Evolutionary conservation across 2,329 filamentous ascomycete species (phyloP).

Genomic region (Plenodomus tracheiphilus): DNA sequence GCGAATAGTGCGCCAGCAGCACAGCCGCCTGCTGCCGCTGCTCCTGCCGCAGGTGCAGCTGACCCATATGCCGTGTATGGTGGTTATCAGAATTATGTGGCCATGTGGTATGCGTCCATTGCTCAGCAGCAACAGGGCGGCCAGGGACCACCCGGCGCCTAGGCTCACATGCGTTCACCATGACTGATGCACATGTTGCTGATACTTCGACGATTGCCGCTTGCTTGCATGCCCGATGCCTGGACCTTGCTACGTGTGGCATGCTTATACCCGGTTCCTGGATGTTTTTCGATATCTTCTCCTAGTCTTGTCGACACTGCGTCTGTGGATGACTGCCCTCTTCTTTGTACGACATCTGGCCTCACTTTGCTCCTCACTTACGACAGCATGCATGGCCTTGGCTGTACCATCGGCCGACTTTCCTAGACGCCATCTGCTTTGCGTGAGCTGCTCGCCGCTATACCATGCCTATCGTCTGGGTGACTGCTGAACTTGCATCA

Average conservation of each 20-base stretch:
- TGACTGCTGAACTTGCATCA: slow-evolving; percentile 5
- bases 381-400: slow-evolving; percentile 7
- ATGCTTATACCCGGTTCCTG: slow-evolving; percentile 23
- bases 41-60: slow-evolving; percentile 43
- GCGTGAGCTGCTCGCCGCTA: slow-evolving; percentile 18
- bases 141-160: slow-evolving; percentile 42
- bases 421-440: slow-evolving; percentile 10
- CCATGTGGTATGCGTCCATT: slow-evolving; percentile 77
- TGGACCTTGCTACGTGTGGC: slow-evolving; percentile 30
- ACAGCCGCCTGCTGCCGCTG: slow-evolving; percentile 28
- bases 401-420: not conserved
- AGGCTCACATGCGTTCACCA: slow-evolving; percentile 34
- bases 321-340: slow-evolving; percentile 27
- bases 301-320: not conserved
- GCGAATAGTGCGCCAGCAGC: slow-evolving; percentile 39
- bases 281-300: slow-evolving; percentile 12
- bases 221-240: slow-evolving; percentile 43
- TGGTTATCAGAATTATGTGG: slow-evolving; percentile 78
- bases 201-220: slow-evolving; percentile 41
- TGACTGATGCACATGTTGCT: slow-evolving; percentile 43
- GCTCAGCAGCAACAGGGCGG: slow-evolving; percentile 54
- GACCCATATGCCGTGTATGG: slow-evolving; percentile 75
- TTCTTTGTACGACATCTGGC: slow-evolving; percentile 8
- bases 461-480: slow-evolving; percentile 12
- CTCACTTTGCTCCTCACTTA: slow-evolving; percentile 5